Evolutionary conservation across 148 eudicot genomes (phyloP).

Genomic region (Linanthus parryae): DNA sequence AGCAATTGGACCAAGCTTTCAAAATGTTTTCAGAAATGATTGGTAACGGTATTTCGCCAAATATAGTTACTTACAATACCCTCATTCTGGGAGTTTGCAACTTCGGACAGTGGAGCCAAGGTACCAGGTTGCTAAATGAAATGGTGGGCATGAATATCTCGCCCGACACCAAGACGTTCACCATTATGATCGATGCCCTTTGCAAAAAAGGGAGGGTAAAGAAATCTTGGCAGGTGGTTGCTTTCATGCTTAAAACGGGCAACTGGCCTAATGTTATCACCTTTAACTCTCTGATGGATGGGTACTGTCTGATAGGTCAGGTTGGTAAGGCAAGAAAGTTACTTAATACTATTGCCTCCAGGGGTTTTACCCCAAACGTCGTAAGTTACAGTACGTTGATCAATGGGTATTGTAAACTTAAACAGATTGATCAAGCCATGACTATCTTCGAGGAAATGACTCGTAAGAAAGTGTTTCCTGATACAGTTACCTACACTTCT

Average conservation of each 20-base stretch:
- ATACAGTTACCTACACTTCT: no score
- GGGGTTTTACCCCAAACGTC: no score
- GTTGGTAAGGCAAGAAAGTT: background rate
- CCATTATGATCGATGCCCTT: constrained; percentile 7
- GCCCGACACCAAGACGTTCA: background rate
- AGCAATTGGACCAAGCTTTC: background rate
- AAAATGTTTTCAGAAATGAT: constrained; percentile 2
- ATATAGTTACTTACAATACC: constrained; percentile 8
- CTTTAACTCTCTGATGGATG: constrained; percentile 8
- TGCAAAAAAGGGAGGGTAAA: constrained; percentile 7
- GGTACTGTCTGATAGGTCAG: constrained; percentile 10
- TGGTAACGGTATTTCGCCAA: background rate
- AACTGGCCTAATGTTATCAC: background rate
- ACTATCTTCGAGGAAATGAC: no score
- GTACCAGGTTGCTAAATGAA: background rate
- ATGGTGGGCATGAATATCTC: constrained; percentile 5
- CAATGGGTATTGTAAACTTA: no score
- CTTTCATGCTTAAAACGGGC: constrained; percentile 8
- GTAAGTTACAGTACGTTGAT: no score
- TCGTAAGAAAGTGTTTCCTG: no score
- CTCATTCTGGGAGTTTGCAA: constrained; percentile 7
- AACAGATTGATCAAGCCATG: no score
- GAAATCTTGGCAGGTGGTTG: constrained; percentile 4
- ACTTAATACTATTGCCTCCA: background rate
- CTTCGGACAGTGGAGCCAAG: constrained; percentile 1